Evolutionary conservation across 2,329 filamentous ascomycete species (phyloP).

Genomic region (Acarospora socialis): DNA sequence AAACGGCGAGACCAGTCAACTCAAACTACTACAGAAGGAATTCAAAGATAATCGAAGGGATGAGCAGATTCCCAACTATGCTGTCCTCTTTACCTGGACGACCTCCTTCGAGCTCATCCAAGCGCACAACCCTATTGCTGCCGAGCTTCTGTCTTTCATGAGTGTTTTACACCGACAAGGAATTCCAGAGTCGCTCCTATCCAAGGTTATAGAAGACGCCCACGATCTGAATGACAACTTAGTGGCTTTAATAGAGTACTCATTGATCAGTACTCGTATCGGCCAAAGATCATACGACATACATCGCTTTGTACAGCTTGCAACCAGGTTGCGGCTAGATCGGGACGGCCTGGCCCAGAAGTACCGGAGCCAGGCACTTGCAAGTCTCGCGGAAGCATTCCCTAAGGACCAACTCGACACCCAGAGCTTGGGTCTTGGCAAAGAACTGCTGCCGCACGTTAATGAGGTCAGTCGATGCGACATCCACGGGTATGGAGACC

Average conservation of each 20-base stretch:
- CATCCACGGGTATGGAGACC: no score
- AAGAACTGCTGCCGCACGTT: no score
- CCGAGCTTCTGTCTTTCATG: conserved; percentile 26
- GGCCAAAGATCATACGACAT: conserved; percentile 6
- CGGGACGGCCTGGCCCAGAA: not conserved
- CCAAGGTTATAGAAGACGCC: conserved; percentile 9
- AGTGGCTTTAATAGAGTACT: conserved; percentile 5
- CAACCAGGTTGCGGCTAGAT: conserved; percentile 6
- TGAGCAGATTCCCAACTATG: conserved; percentile 19
- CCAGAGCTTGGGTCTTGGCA: no score
- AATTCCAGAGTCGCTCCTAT: conserved; percentile 25
- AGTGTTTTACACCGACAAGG: conserved; percentile 27
- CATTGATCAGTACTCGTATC: conserved; percentile 4
- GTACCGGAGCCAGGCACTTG: not conserved
- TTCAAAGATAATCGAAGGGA: conserved; percentile 24
- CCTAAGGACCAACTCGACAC: no score
- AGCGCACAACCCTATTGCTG: conserved; percentile 18
- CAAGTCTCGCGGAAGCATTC: not conserved
- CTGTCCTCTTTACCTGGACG: conserved; percentile 26
- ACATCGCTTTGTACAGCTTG: conserved; percentile 9
- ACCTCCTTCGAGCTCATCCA: conserved; percentile 29
- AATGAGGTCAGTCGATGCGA: no score
- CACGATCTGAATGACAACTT: conserved; percentile 5
- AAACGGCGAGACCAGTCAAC: conserved; percentile 19
- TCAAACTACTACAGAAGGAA: conserved; percentile 22